Conservation (phyloP, 106 monocot genomes). For the Platanthera guangdongensis region DNA sequence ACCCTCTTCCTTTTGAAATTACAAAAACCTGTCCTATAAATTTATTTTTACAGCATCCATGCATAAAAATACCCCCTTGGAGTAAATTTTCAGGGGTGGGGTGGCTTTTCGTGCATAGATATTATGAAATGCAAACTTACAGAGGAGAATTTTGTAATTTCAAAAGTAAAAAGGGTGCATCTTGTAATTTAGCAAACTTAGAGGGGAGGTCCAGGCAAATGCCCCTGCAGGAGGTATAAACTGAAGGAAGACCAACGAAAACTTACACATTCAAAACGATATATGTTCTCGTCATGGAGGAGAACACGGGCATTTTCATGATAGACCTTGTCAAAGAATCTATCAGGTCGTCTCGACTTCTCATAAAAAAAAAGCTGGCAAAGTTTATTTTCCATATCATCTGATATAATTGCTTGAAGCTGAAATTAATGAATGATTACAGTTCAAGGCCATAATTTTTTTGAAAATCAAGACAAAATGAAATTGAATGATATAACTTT, state of each 20-base stretch:
- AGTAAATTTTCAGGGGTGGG: too few species aligned
- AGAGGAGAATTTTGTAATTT: too few species aligned
- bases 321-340: constrained; percentile 65
- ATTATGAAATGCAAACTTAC: too few species aligned
- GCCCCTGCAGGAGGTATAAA: neutral
- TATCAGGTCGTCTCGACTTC: constrained; percentile 51
- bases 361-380: constrained; percentile 78
- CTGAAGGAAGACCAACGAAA: neutral
- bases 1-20: too few species aligned
- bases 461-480: neutral
- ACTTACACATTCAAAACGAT: constrained; percentile 84
- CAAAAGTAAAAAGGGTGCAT: too few species aligned
- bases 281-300: constrained; percentile 81
- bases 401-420: constrained; percentile 81
- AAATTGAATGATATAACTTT: constrained; percentile 1
- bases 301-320: constrained; percentile 88
- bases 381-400: constrained; percentile 79
- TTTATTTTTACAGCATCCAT: too few species aligned
- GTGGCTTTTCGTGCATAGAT: too few species aligned
- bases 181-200: too few species aligned
- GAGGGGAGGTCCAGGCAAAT: too few species aligned
- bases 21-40: too few species aligned
- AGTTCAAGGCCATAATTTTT: neutral
- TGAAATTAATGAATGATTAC: constrained; percentile 24
- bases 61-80: too few species aligned